These are phyloP conservation scores for Linum tenue DNA, from an alignment of 345 rosid species.

Conservation along the genomic window DNA sequence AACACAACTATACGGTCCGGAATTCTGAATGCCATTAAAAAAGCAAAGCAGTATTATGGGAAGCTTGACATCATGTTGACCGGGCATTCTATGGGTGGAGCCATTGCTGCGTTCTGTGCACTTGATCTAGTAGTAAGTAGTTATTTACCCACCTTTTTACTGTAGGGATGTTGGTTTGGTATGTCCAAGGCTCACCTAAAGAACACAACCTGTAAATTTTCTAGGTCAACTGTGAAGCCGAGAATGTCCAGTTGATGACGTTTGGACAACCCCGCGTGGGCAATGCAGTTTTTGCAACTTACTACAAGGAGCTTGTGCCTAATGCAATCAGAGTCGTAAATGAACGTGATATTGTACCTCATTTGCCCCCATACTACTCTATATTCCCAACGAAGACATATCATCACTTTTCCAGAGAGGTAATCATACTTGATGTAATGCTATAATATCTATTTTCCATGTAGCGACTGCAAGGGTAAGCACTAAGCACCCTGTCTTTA, in stretches of 20 bases:
- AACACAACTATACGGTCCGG: conserved; percentile 83
- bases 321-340: conserved; percentile 66
- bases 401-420: conserved; percentile 97
- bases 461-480: not conserved
- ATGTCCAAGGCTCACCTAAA: not conserved
- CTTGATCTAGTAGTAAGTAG: conserved; percentile 64
- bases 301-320: conserved; percentile 57
- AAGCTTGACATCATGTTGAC: conserved; percentile 63
- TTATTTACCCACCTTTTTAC: not conserved
- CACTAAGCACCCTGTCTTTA: not conserved
- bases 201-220: conserved; percentile 9
- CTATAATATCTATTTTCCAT: not conserved
- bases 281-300: conserved; percentile 75
- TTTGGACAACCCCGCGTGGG: conserved; percentile 98
- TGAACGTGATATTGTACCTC: conserved; percentile 85
- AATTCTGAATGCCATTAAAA: conserved; percentile 50
- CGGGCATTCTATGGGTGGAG: conserved; percentile 99
- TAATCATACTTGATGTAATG: conserved; percentile 15
- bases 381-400: conserved; percentile 77
- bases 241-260: conserved; percentile 63
- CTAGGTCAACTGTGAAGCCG: conserved; percentile 62
- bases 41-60: conserved; percentile 53
- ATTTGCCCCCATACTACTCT: conserved; percentile 73
- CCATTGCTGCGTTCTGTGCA: conserved; percentile 87
- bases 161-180: not conserved